Conservation (phyloP, 208 protist species). For the Borovskyia barvae region DNA sequence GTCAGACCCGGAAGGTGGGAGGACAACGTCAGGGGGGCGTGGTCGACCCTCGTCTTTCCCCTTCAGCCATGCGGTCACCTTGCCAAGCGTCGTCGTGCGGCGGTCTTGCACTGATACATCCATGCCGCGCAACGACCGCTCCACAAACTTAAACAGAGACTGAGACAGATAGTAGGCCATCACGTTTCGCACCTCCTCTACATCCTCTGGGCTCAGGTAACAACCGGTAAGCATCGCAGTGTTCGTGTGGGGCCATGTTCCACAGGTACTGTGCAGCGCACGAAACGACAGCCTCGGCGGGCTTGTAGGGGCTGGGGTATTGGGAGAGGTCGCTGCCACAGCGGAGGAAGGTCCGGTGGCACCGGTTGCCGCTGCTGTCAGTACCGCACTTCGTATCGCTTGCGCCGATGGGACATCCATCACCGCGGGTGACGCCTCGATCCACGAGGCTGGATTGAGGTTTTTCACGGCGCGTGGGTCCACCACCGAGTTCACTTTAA, state of each 20-base stretch:
- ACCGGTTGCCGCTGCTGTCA: slow-evolving; percentile 10
- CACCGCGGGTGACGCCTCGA: slow-evolving; percentile 61
- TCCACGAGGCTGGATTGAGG: slow-evolving; percentile 62
- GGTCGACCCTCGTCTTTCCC: slow-evolving; percentile 66
- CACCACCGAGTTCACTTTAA: slow-evolving; percentile 67
- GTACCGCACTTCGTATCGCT: slow-evolving; percentile 17
- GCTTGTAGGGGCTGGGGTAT: background rate
- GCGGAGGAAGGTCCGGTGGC: background rate
- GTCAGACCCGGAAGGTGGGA: slow-evolving; percentile 8
- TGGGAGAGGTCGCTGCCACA: background rate
- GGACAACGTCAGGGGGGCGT: slow-evolving; percentile 20
- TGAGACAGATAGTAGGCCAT: slow-evolving; percentile 78
- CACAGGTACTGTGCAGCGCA: slow-evolving; percentile 37
- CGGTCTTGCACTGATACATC: slow-evolving; percentile 65
- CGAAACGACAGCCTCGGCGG: slow-evolving; percentile 26
- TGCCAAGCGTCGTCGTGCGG: slow-evolving; percentile 74
- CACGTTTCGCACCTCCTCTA: slow-evolving; percentile 49
- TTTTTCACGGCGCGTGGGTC: slow-evolving; percentile 45
- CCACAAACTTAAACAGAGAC: slow-evolving; percentile 66
- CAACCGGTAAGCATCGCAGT: slow-evolving; percentile 66
- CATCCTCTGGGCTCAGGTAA: slow-evolving; percentile 67
- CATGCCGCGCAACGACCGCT: slow-evolving; percentile 61
- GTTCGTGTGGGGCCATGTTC: slow-evolving; percentile 42
- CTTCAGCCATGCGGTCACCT: slow-evolving; percentile 83
- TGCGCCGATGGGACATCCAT: slow-evolving; percentile 62